Evolutionary conservation across 78 protist genomes (phyloP), one percentile per base, ranked within the genome.

Genomic region (Tieghemostelium lacteum): DNA sequence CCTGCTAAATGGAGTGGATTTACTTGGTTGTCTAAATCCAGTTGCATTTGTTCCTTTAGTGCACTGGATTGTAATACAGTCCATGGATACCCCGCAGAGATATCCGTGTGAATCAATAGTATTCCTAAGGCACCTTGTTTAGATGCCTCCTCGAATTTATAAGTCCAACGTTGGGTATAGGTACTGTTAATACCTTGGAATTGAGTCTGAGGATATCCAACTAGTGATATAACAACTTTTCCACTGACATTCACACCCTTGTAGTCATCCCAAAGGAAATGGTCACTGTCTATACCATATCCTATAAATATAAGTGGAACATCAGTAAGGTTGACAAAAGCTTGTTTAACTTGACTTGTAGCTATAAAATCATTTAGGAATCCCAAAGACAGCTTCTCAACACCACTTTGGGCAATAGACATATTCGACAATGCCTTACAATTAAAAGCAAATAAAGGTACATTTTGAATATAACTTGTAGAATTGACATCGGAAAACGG

Each of bases 241-340:
- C 65, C 85, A 7, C 14, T 60, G 1, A 74, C 85, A 37, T 55
- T 14, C 12, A 74, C 55, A 26, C 4, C 16, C 28, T 26, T 31
- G 16, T 58, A 74, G n/a, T 74, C 85, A 74, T 74, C 16, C 85
- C 85, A 74, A 24, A 3, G n/a, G n/a, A 19, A 2, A 3, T 74
- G 22, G 34, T 22, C 52, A 37, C 36, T 29, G 2, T n/a, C 69
- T 12, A 74, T 39, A n/a, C 85, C 85, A 74, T 58, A 39, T 17
- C 85, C 85, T 16, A 74, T 69, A 60, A 74, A 74, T 16, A 74
- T 69, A n/a, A 73, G 3, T 24, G 85, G 54, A 37, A n/a, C 63
- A 16, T 74, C 16, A n/a, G 31, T 33, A 20, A 31, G 4, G 57
- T 10, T n/a, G 3, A 33, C 45, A 74, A 7, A 3, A 24, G 3